Base-by-base conservation (phyloP, 805 yeast species). In the Ogataea parapolymorpha region DNA sequence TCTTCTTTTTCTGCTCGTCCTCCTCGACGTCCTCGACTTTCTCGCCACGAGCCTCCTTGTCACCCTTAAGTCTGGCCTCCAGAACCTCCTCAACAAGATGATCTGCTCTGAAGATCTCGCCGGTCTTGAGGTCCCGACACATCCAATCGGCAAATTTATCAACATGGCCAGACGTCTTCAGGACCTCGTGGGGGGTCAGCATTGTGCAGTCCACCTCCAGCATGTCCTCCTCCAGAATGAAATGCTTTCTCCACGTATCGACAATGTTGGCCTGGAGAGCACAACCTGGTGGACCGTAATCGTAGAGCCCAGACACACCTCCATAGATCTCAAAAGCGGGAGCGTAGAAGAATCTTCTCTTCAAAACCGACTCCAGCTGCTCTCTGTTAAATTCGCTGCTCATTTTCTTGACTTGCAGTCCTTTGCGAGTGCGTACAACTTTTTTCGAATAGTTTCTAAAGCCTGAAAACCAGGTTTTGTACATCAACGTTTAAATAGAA, bases 241-340 rank as follows among this genome's bases (percentile, higher is more conserved):
- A 93, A 69, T 93, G 99, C 66, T 90, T 91, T 74, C 98, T 85
- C 99, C 99, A 93, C 36, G 79, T 75, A 61, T 95, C 99, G 48
- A 93, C 73, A 48, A 93, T 76, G 66, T 93, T 91, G 58, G 97
- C 95, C 73, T 91, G 98, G 68, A 93, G 79, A 10, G 98, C 95
- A 72, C 98, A 91, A 49, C 99, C 99, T 64, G 99, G 97, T 49
- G 99, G 99, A 71, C 99, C 99, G 63, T 90, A 93, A 66, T 93
- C 99, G 66, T 87, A 93, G 44, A 93, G 75, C 52, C 99, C 99
- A 35, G 96, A 86, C 33, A 93, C 98, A 66, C 99, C 99, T 54
- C 99, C 99, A 65, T 93, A 93, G 50, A 91, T 79, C 63, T 93
- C 99, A 59, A 93, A 93, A 26, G 98, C 82, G 51, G 99, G 99